These are phyloP conservation scores for Leishmania guyanensis DNA, from an alignment of 208 protist species.

Conservation along the genomic window DNA sequence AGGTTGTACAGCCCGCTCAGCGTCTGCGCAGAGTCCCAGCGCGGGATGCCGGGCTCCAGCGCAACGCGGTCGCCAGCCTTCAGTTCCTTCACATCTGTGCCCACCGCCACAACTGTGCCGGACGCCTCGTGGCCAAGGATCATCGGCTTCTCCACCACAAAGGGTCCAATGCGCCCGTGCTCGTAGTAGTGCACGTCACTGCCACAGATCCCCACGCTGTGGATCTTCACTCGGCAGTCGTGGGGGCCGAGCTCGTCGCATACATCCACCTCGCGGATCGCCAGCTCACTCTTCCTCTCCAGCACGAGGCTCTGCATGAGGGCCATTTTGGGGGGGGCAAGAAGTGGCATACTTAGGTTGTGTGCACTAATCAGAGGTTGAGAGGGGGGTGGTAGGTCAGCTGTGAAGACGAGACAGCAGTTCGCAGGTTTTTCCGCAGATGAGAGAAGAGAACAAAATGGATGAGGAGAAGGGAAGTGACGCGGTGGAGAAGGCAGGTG, in stretches of 20 bases:
- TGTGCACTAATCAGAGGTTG: too few species aligned
- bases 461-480: neutral
- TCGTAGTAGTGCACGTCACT: constrained; percentile 78
- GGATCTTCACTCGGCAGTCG: constrained; percentile 59
- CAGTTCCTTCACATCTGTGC: constrained; percentile 45
- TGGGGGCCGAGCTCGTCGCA: constrained; percentile 43
- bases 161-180: constrained; percentile 59
- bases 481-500: too few species aligned
- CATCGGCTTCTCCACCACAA: constrained; percentile 60
- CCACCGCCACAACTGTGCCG: constrained; percentile 56
- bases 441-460: neutral
- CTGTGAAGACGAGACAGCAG: too few species aligned
- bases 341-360: too few species aligned
- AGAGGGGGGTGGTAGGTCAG: too few species aligned
- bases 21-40: constrained; percentile 54
- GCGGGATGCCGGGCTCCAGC: constrained; percentile 72
- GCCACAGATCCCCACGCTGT: constrained; percentile 72
- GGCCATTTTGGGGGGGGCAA: constrained; percentile 21
- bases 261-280: constrained; percentile 47
- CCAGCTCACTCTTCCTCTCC: constrained; percentile 43
- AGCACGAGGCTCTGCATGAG: constrained; percentile 59
- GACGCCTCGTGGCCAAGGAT: constrained; percentile 73
- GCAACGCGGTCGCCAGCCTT: constrained; percentile 70
- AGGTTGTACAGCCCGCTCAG: constrained; percentile 73
- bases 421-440: too few species aligned